Conservation (phyloP, 2,329 filamentous ascomycete species). For the Verticillium longisporum region DNA sequence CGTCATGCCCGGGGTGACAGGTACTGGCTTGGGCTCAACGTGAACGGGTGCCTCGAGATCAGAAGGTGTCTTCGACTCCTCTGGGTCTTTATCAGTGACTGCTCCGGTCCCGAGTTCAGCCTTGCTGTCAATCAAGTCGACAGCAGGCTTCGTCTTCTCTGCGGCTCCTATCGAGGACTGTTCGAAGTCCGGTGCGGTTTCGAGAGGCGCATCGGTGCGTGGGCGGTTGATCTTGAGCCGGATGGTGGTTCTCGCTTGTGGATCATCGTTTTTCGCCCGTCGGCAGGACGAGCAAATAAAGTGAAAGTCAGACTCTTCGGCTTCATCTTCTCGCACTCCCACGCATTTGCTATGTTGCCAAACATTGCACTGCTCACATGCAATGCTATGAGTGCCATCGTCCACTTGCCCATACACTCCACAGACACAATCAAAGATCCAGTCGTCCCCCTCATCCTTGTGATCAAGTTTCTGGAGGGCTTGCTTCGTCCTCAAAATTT, state of each 20-base stretch:
- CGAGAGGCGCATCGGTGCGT: not conserved
- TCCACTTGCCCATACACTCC: conserved; percentile 88
- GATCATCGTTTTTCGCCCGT: conserved; percentile 59
- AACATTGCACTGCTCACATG: conserved; percentile 87
- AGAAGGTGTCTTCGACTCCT: not conserved
- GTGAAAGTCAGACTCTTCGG: conserved; percentile 78
- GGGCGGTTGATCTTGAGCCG: conserved; percentile 43
- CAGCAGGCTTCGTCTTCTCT: not conserved
- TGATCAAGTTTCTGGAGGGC: conserved; percentile 64
- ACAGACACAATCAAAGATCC: conserved; percentile 93
- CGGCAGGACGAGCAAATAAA: conserved; percentile 79
- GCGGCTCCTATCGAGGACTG: not conserved
- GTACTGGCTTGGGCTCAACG: not conserved
- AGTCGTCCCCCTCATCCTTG: conserved; percentile 62
- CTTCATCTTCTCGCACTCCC: conserved; percentile 69
- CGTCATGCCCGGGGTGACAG: not conserved
- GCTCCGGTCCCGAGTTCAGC: not conserved
- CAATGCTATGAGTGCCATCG: conserved; percentile 87
- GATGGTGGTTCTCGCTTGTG: conserved; percentile 42
- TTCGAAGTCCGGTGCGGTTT: not conserved
- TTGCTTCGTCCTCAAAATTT: conserved; percentile 73
- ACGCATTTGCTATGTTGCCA: conserved; percentile 97
- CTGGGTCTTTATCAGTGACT: not conserved
- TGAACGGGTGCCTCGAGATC: not conserved
- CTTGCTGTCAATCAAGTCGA: not conserved